These are phyloP conservation scores for Debaryomyces fabryi DNA, from an alignment of 1,139 yeast genomes.

Conservation along the genomic window DNA sequence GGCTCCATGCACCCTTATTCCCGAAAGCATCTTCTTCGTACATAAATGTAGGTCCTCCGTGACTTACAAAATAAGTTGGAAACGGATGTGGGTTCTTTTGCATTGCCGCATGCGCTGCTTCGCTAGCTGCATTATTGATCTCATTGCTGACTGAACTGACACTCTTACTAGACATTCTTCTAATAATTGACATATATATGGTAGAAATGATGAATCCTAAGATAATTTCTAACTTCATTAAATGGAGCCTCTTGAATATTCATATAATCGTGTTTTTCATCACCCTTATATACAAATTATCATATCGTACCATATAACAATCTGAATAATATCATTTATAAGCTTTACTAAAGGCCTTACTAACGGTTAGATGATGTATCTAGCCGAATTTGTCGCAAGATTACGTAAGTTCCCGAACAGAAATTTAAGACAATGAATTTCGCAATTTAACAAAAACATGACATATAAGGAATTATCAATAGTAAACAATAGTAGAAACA, in stretches of 20 bases:
- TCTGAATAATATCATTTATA: neutral
- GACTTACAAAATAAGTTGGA: conserved; percentile 71
- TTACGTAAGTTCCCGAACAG: neutral
- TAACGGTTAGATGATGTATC: neutral
- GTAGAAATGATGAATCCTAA: neutral
- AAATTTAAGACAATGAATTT: conserved; percentile 13
- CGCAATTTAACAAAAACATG: conserved; percentile 8
- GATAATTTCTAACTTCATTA: neutral
- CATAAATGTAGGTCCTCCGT: conserved; percentile 81
- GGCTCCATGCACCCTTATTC: conserved; percentile 62
- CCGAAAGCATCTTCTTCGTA: conserved; percentile 47
- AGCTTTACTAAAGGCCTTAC: neutral
- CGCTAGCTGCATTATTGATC: neutral
- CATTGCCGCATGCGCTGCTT: neutral
- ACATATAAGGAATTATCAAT: neutral
- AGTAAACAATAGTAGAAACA: neutral
- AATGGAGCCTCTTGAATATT: no score
- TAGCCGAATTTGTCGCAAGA: neutral
- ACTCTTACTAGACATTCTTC: neutral
- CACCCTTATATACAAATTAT: neutral
- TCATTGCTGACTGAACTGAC: neutral
- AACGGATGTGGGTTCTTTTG: conserved; percentile 26
- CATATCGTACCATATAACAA: neutral
- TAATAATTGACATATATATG: neutral
- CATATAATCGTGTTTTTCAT: neutral